A percentile compares a stretch with the other conserved stretches of the same genome.
Conservation (phyloP, 257 asterid genomes). For the Capsicum baccatum region DNA sequence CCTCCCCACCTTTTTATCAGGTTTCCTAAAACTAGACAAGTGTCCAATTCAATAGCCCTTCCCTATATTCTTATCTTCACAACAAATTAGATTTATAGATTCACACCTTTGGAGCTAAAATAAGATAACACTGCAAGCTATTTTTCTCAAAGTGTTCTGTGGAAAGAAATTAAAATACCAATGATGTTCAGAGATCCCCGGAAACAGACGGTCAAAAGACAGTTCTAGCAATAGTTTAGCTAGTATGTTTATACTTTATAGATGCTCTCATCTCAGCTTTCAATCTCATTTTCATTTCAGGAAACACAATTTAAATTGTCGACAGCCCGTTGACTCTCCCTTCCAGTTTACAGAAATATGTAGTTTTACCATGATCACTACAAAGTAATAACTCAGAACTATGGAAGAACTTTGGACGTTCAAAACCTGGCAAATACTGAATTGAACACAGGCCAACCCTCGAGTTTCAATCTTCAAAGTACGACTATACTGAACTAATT, state of each 20-base stretch:
- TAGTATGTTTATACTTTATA: background rate
- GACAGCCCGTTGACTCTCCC: background rate
- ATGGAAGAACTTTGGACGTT: background rate
- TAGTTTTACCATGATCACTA: conserved; percentile 6
- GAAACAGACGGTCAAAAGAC: background rate
- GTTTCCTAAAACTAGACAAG: background rate
- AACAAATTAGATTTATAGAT: background rate
- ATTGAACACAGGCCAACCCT: background rate
- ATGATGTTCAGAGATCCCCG: background rate
- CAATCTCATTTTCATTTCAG: conserved; percentile 14
- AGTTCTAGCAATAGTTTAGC: conserved; percentile 3
- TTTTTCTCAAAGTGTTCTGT: background rate
- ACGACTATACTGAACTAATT: background rate
- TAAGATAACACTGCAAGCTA: background rate
- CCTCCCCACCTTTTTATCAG: background rate
- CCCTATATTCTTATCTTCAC: conserved; percentile 12
- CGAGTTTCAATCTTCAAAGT: too few species aligned
- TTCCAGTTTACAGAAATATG: conserved; percentile 4
- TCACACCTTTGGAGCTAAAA: background rate
- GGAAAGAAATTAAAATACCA: background rate
- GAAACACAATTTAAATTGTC: conserved; percentile 12
- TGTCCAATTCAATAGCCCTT: conserved; percentile 3
- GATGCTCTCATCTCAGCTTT: conserved; percentile 17
- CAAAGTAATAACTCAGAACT: background rate
- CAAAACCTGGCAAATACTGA: background rate